Evolutionary conservation across 345 rosid genomes (phyloP), one percentile per base, ranked within the genome.

Genomic region (Gossypium raimondii): DNA sequence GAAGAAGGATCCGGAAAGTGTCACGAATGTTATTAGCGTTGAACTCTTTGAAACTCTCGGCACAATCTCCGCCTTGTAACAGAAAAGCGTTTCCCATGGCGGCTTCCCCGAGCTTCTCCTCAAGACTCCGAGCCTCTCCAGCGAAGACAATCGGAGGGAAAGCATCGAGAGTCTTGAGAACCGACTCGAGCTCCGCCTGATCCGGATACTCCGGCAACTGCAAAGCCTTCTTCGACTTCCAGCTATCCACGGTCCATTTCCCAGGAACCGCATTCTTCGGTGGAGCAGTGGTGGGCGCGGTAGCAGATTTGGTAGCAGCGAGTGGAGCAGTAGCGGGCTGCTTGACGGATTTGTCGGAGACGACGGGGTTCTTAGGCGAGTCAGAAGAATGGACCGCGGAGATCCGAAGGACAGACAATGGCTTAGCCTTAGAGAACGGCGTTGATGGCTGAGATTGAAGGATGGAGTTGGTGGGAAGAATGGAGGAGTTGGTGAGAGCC

Each of bases 31-130:
- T 89, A 51, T 88, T 88, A 2, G 90, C 94, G 66, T 88, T 77
- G 58, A 89, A 89, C 74, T 88, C 94, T 74, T 89, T 89, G 83
- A 89, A 88, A 45, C 94, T 89, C 88, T 89, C 94, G 0, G 94
- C 92, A 59, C 94, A 88, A 72, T 88, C 94, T 4, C 94, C 94
- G 9, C 94, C 94, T 65, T 88, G 94, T 22, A 89, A 80, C 10
- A 89, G 79, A 67, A 89, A 89, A 10, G 94, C 94, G 53, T 86
- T 87, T 22, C 94, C 94, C 86, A 84, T 65, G 41, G 94, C 92
- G 2, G 94, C 94, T 73, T 87, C 91, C 50, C 66, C 75, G 55
- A 73, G 75, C 67, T 60, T 58, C 11, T 73, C 75, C 38, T 73
- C 75, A 10, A 73, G 75, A 48, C 43, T 73, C 56, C 75, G 43